phyloP scores from a whole-genome alignment of 2,329 filamentous ascomycete species.

The Stachybotrys elegans region DNA sequence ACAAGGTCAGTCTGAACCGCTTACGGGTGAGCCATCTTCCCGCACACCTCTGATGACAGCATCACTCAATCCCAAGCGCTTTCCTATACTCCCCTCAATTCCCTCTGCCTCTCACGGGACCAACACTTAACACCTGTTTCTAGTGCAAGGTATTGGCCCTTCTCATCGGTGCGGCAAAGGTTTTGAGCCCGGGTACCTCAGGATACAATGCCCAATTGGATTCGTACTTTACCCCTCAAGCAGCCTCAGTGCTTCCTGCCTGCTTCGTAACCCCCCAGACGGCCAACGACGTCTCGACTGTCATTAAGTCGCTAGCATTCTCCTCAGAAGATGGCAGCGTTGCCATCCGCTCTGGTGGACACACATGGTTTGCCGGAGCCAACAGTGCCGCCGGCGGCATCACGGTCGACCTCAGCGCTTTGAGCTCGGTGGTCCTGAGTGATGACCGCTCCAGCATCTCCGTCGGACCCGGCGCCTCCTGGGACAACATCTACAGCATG shows the following conservation, averaged over 20 bases:
- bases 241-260: neutral
- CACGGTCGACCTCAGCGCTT: neutral
- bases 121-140: no score
- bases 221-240: constrained; percentile 1
- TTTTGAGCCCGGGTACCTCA: neutral
- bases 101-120: no score
- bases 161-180: neutral
- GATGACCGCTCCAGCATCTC: neutral
- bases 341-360: neutral
- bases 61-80: no score
- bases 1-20: neutral
- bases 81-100: neutral
- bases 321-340: neutral
- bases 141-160: neutral
- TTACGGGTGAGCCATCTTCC: neutral
- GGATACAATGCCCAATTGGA: neutral
- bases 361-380: neutral
- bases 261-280: neutral
- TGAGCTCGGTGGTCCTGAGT: neutral
- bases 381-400: constrained; percentile 1
- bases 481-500: constrained; percentile 2
- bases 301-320: neutral
- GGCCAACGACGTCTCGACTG: neutral
- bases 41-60: neutral
- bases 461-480: constrained; percentile 1